These are phyloP conservation scores for Mortierella hygrophila DNA, from an alignment of 192 early-diverging fungal genomes.

Conservation along the genomic window DNA sequence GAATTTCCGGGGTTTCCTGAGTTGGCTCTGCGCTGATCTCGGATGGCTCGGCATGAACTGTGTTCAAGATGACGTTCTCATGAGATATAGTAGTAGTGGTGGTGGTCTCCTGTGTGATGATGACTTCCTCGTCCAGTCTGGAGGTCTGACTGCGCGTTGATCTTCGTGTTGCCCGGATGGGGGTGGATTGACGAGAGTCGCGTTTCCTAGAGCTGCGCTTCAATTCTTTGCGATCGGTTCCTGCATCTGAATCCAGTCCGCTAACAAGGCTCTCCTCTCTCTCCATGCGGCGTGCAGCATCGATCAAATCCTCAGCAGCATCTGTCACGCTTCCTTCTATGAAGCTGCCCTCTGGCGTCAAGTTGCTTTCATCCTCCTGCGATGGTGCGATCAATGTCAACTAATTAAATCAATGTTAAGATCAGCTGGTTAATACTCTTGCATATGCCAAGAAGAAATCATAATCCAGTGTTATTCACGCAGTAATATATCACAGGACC, in stretches of 20 bases:
- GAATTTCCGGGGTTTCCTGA: not conserved
- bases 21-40: not conserved
- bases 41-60: not conserved
- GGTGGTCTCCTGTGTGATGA: slow-evolving; percentile 9
- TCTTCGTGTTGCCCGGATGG: slow-evolving; percentile 20
- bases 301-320: not conserved
- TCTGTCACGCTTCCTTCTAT: not conserved
- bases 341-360: slow-evolving; percentile 5
- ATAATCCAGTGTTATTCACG: too few species aligned
- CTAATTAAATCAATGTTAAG: not conserved
- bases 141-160: slow-evolving; percentile 29
- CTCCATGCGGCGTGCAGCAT: not conserved
- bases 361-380: not conserved
- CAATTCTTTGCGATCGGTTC: slow-evolving; percentile 14
- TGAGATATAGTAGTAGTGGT: not conserved
- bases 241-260: slow-evolving; percentile 23
- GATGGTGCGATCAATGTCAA: slow-evolving; percentile 15
- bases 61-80: not conserved
- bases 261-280: slow-evolving; percentile 15
- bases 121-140: slow-evolving; percentile 4
- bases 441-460: not conserved
- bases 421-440: not conserved
- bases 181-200: slow-evolving; percentile 18
- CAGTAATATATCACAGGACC: too few species aligned
- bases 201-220: slow-evolving; percentile 11